phyloP scores from a whole-genome alignment of 23 red algal species.

The Gracilaria gracilis region DNA sequence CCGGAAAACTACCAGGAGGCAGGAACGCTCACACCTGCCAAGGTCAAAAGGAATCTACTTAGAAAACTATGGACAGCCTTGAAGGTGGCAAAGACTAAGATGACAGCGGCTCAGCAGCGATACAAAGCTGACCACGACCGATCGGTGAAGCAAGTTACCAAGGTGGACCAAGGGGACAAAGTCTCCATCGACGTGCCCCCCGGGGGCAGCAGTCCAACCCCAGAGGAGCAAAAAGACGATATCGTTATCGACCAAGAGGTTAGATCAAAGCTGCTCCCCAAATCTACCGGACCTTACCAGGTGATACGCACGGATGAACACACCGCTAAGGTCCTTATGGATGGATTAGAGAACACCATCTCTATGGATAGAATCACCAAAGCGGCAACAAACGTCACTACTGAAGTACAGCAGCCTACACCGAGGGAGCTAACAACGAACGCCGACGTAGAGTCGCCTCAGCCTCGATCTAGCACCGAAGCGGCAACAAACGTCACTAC shows the following conservation, averaged over 20 bases:
- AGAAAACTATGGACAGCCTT: not conserved
- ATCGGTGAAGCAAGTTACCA: too few relatives aligned
- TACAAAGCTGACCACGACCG: slow-evolving; percentile 10
- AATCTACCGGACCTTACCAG: not conserved
- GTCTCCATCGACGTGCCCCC: not conserved
- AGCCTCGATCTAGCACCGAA: too few relatives aligned
- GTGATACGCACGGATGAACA: not conserved
- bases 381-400: not conserved
- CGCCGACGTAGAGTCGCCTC: not conserved
- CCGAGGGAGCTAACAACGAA: not conserved
- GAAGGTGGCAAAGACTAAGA: not conserved
- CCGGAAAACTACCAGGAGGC: too few relatives aligned
- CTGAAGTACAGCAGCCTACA: too few relatives aligned
- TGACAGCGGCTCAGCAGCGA: not conserved
- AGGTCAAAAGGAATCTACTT: not conserved
- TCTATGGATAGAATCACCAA: not conserved
- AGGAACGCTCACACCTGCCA: not conserved
- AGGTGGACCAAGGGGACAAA: not conserved
- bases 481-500: too few relatives aligned
- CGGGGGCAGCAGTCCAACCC: not conserved
- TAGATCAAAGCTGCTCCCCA: not conserved
- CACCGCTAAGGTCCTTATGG: not conserved
- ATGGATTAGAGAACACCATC: not conserved
- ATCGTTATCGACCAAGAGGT: not conserved
- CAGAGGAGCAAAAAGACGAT: not conserved